A percentile compares a stretch with the other conserved stretches of the same genome.
phyloP scores from a whole-genome alignment of 2,329 filamentous ascomycete genomes.

The Byssoonygena ceratinophila region DNA sequence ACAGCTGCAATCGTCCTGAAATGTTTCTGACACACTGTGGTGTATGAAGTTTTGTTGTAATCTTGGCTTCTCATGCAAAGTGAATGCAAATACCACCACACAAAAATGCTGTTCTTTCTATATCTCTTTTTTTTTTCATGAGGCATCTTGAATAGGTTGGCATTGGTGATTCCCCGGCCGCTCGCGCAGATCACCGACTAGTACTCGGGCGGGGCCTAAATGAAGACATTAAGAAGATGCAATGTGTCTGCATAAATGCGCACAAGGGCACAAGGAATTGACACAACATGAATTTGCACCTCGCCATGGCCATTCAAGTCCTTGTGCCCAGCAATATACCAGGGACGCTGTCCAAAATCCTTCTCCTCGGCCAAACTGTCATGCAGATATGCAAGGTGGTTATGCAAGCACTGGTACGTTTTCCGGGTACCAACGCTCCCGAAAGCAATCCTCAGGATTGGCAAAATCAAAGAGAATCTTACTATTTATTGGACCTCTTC shows the following conservation, averaged over 20 bases:
- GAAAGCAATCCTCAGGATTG: neutral
- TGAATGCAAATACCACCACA: too few relatives aligned
- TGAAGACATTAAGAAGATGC: neutral
- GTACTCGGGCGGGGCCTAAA: neutral
- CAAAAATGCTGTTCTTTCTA: too few relatives aligned
- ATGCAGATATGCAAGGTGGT: neutral
- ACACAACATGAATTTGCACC: neutral
- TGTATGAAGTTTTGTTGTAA: too few relatives aligned
- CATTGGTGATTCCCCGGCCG: too few relatives aligned
- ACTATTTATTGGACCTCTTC: neutral
- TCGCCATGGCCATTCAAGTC: neutral
- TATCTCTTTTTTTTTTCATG: too few relatives aligned
- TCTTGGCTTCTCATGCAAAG: too few relatives aligned
- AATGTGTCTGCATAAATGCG: neutral
- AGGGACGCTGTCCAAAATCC: neutral
- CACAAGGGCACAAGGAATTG: neutral
- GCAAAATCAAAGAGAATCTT: neutral
- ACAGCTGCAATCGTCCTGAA: too few relatives aligned
- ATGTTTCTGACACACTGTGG: too few relatives aligned
- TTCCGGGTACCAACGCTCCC: neutral
- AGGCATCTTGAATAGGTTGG: too few relatives aligned
- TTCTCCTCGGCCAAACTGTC: neutral
- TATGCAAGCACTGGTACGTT: neutral
- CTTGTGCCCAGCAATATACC: neutral
- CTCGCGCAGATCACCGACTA: neutral